Evolutionary conservation across 2,329 filamentous ascomycete species (phyloP), one percentile per base, ranked within the genome.

Genomic region (Talaromyces marneffei): DNA sequence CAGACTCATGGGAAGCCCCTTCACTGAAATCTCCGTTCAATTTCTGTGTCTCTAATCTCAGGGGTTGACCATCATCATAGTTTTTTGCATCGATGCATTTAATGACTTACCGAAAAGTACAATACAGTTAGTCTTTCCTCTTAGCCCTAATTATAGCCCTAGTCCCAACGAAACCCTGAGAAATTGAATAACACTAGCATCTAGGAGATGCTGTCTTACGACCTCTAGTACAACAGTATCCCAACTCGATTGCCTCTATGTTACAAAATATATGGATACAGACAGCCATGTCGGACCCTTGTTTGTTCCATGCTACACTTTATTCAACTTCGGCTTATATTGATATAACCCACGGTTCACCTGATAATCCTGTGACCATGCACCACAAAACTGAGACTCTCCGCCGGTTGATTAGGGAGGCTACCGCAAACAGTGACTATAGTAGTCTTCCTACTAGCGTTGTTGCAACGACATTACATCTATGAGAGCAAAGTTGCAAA

Each of bases 41-140:
- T 29, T 59, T 59, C 56, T 59, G 10, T 59, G 42, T 40, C 12
- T 39, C 53, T 40, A 25, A n/a, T 29, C 3, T 50, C 18, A 58
- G 42, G 5, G 39, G 27, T 39, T 50, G 55, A 18, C 5, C 31
- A 35, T 59, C 31, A 31, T 37, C 37, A 58, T 35, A 23, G 6
- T 50, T 50, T 18, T 50, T 50, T 18, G 40, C 44, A 58, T 59
- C 25, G 46, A 20, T 20, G 12, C 42, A 29, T 52, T 6, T n/a
- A n/a, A n/a, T n/a, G n/a, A 52, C 56, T 59, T 50, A 59, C 56
- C 23, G 56, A 42, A 59, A 59, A 59, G 44, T 59, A 59, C 56
- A 59, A 52, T 14, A 59, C 31, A 59, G n/a, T n/a, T n/a, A n/a
- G n/a, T n/a, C n/a, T n/a, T n/a, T n/a, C n/a, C n/a, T n/a, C n/a